phyloP scores from a whole-genome alignment of 805 yeast genomes.

The Wickerhamiella nectarea region DNA sequence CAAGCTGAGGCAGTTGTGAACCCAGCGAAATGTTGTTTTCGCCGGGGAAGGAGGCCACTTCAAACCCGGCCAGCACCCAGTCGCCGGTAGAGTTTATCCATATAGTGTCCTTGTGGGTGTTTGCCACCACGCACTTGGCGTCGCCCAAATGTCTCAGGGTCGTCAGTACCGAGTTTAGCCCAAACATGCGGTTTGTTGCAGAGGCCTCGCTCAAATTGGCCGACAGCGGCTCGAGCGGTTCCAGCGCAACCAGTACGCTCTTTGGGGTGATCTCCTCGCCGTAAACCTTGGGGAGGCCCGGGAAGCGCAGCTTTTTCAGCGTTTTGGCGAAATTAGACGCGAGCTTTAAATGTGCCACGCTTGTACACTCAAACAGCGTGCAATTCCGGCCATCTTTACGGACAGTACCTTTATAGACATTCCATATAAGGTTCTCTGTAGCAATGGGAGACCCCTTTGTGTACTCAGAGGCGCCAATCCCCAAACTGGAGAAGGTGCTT shows the following conservation, averaged over 20 bases:
- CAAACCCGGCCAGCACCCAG: constrained; percentile 78
- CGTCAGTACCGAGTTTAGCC: constrained; percentile 41
- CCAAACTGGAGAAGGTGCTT: constrained; percentile 39
- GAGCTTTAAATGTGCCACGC: constrained; percentile 26
- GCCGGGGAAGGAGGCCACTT: constrained; percentile 41
- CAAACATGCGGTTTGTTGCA: constrained; percentile 27
- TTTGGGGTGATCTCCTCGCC: constrained; percentile 55
- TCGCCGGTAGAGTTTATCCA: constrained; percentile 60
- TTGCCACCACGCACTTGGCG: constrained; percentile 48
- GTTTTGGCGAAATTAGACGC: constrained; percentile 36
- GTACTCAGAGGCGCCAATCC: constrained; percentile 21
- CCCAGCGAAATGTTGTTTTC: constrained; percentile 28
- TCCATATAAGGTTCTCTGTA: constrained; percentile 40
- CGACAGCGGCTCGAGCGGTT: constrained; percentile 43
- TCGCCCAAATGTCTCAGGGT: constrained; percentile 47
- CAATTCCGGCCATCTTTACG: constrained; percentile 36
- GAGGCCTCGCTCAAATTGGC: constrained; percentile 26
- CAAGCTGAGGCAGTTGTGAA: constrained; percentile 24
- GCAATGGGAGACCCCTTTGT: constrained; percentile 24
- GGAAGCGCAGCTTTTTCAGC: constrained; percentile 47
- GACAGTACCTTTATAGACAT: constrained; percentile 42
- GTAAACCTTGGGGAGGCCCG: constrained; percentile 49
- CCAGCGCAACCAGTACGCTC: constrained; percentile 49
- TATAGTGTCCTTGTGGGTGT: constrained; percentile 41
- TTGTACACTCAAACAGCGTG: constrained; percentile 42